Evolutionary conservation across 805 yeast genomes (phyloP).

Genomic region (Torulaspora gathmanii): DNA sequence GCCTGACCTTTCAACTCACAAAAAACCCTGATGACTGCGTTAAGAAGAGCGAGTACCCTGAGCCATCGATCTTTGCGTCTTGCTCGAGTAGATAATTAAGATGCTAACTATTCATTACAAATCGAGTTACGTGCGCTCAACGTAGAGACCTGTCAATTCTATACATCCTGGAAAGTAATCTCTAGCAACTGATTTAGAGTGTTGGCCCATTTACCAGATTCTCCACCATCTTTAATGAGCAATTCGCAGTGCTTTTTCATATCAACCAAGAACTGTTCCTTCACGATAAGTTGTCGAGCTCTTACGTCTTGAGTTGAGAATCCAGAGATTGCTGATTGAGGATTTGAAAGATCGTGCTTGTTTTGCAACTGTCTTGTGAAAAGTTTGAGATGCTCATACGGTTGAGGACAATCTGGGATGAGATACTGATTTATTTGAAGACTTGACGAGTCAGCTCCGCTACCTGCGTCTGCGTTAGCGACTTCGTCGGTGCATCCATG

Average conservation of each 20-base stretch:
- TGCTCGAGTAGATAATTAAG: no score
- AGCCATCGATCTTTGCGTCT: no score
- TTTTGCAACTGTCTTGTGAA: slow-evolving; percentile 43
- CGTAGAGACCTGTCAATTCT: neutral
- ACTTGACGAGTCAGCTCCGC: neutral
- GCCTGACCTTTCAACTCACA: no score
- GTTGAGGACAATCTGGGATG: slow-evolving; percentile 53
- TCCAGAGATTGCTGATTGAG: slow-evolving; percentile 3
- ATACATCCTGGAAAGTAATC: neutral
- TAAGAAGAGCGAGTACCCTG: no score
- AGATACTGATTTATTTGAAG: slow-evolving; percentile 41
- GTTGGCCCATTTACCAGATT: slow-evolving; percentile 51
- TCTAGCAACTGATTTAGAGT: slow-evolving; percentile 23
- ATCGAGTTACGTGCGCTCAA: no score
- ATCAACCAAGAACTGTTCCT: slow-evolving; percentile 48
- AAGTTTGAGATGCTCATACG: slow-evolving; percentile 59
- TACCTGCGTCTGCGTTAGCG: neutral
- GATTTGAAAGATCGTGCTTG: slow-evolving; percentile 11
- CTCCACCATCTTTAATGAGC: slow-evolving; percentile 67
- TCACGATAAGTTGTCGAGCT: slow-evolving; percentile 37
- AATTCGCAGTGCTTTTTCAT: slow-evolving; percentile 47
- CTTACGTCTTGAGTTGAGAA: slow-evolving; percentile 25
- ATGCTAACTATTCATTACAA: no score
- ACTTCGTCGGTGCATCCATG: slow-evolving; percentile 36
- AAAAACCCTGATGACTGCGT: no score